Evolutionary conservation across 805 yeast species (phyloP).

Genomic region (Wickerhamomyces mucosus): DNA sequence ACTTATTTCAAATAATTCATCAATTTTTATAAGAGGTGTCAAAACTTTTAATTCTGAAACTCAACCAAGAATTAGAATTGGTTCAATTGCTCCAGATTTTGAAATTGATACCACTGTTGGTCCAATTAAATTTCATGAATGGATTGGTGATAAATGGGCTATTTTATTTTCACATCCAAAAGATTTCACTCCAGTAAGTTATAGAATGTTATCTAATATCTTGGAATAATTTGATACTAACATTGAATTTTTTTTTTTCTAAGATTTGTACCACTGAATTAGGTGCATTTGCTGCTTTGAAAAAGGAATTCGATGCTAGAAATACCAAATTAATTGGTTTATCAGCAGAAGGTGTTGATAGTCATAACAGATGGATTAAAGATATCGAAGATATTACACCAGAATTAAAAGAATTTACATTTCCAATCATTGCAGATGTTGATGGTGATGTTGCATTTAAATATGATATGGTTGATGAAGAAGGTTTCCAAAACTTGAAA

Average conservation of each 20-base stretch:
- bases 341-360: conserved; percentile 74
- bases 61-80: conserved; percentile 65
- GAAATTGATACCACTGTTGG: conserved; percentile 77
- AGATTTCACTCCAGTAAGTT: conserved; percentile 93
- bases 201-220: too few species aligned
- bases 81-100: conserved; percentile 84
- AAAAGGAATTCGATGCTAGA: conserved; percentile 82
- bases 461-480: conserved; percentile 84
- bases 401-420: conserved; percentile 59
- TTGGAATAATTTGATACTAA: too few species aligned
- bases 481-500: conserved; percentile 63
- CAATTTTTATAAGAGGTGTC: conserved; percentile 23
- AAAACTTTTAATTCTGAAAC: conserved; percentile 43
- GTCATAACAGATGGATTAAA: conserved; percentile 79
- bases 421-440: conserved; percentile 88
- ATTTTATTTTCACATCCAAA: conserved; percentile 91
- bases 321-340: conserved; percentile 83
- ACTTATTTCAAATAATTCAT: conserved; percentile 6
- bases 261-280: conserved; percentile 95
- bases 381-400: conserved; percentile 81
- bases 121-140: conserved; percentile 78
- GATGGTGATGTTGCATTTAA: conserved; percentile 76
- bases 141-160: conserved; percentile 79
- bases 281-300: conserved; percentile 85
- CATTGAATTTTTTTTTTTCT: too few species aligned